These are phyloP conservation scores for Tetrahymena thermophila DNA, from an alignment of 73 alveolate species.

Conservation along the genomic window DNA sequence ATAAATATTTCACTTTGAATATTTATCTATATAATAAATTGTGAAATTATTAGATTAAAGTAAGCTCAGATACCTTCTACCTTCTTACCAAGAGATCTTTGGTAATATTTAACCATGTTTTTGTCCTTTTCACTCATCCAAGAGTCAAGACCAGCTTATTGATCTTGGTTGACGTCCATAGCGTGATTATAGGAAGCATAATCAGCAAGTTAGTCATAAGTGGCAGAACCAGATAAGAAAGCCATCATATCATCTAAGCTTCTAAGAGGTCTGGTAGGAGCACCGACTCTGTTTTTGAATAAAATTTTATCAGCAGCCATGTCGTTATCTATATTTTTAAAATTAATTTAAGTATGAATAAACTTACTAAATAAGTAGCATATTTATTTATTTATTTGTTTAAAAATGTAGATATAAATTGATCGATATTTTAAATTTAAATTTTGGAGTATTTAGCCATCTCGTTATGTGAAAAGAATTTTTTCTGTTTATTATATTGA, in stretches of 20 bases:
- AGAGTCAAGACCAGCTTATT: background rate
- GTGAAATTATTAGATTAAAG: background rate
- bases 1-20: background rate
- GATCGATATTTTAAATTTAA: no score
- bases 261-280: conserved; percentile 2
- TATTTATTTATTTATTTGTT: no score
- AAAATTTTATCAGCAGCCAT: background rate
- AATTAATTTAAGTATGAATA: background rate
- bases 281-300: background rate
- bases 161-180: background rate
- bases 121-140: background rate
- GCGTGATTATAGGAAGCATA: background rate
- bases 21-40: background rate
- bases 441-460: background rate
- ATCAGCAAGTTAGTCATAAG: background rate
- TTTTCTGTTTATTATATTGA: no score
- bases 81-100: background rate
- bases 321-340: background rate
- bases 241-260: background rate
- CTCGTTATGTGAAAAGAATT: background rate
- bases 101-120: background rate
- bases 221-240: background rate
- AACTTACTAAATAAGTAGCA: no score
- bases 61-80: background rate
- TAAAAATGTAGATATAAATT: no score